Conservation (phyloP, 208 protist species). For the Trypanosomatidae sp. region DNA sequence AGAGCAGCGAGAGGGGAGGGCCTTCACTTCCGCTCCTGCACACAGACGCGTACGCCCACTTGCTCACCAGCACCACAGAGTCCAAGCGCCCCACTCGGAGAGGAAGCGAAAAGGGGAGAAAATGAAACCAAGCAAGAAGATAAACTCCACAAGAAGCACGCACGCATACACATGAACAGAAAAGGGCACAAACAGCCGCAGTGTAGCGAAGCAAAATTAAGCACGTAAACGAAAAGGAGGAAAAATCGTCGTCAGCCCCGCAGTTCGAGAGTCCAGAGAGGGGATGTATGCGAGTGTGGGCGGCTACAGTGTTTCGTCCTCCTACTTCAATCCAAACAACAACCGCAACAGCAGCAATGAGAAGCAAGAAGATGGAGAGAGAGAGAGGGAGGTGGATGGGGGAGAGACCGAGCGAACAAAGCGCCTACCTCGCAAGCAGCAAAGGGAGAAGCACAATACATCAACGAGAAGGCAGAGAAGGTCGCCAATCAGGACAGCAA, state of each 20-base stretch:
- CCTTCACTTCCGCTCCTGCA: background rate
- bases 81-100: background rate
- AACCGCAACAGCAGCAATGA: slow-evolving; percentile 2
- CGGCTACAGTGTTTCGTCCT: background rate
- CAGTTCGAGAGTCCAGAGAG: background rate
- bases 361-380: background rate
- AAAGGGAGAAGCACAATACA: background rate
- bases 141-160: background rate
- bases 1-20: background rate
- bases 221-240: background rate
- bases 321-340: background rate
- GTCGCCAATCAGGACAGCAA: background rate
- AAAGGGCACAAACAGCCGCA: background rate
- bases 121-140: background rate
- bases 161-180: background rate
- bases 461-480: background rate
- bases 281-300: too few relatives aligned
- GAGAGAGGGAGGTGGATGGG: background rate
- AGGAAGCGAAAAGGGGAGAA: background rate
- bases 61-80: background rate
- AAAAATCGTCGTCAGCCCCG: background rate
- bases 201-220: background rate
- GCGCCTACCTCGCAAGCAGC: background rate
- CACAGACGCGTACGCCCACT: background rate
- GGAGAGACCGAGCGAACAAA: background rate